Evolutionary conservation across 495 filamentous ascomycete species (phyloP).

Genomic region (Hyaloscypha variabilis): DNA sequence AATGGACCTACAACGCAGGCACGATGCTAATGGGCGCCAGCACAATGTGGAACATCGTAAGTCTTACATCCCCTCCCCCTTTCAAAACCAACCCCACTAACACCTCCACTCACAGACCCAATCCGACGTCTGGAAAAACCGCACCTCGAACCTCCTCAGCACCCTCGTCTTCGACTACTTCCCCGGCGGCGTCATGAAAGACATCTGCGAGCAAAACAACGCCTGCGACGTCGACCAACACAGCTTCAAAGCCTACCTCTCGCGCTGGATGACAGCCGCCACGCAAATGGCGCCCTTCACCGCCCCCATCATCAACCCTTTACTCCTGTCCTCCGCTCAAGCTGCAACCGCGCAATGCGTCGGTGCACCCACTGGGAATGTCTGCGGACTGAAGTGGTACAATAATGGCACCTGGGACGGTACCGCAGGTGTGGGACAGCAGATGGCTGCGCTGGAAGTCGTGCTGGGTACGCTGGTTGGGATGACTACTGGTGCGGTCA

Average conservation of each 20-base stretch:
- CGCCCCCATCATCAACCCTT: constrained; percentile 56
- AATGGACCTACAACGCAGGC: constrained; percentile 71
- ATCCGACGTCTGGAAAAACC: constrained; percentile 36
- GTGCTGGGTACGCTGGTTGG: constrained; percentile 56
- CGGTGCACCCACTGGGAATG: constrained; percentile 52
- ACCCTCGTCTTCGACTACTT: constrained; percentile 48
- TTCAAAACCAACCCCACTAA: constrained; percentile 1
- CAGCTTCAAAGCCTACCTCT: constrained; percentile 84
- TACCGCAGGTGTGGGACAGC: constrained; percentile 61
- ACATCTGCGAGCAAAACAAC: constrained; percentile 66
- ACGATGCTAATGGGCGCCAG: constrained; percentile 66
- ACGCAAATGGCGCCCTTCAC: constrained; percentile 75
- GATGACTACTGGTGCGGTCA: constrained; percentile 34
- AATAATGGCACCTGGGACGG: constrained; percentile 61
- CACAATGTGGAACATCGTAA: constrained; percentile 66
- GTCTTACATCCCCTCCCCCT: constrained; percentile 1
- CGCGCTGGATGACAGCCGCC: constrained; percentile 75
- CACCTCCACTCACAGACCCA: constrained; percentile 45
- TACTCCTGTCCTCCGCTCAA: constrained; percentile 61
- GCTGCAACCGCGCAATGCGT: constrained; percentile 76
- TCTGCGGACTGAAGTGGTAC: constrained; percentile 76
- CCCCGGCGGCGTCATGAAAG: constrained; percentile 60
- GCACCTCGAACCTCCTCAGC: constrained; percentile 21
- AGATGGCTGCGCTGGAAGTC: constrained; percentile 71
- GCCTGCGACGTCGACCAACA: constrained; percentile 73